Percentiles rank a stretch among this genome's conserved stretches.
These are phyloP conservation scores for Rubia balearica DNA, from an alignment of 305 asterid species.

Conservation along the genomic window DNA sequence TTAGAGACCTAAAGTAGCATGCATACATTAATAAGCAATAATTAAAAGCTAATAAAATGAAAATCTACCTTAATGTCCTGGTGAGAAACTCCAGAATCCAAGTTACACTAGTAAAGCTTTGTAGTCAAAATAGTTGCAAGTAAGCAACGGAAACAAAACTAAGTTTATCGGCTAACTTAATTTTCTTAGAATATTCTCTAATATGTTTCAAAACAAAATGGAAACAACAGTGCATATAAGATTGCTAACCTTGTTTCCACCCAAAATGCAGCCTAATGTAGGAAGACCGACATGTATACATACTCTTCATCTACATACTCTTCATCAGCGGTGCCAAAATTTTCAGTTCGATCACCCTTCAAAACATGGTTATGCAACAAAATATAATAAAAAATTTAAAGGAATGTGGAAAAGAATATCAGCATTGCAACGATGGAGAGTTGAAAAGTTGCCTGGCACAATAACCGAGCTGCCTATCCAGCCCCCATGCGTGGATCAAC, in stretches of 20 bases:
- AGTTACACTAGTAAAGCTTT: too few species aligned
- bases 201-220: too few species aligned
- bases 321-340: conserved; percentile 81
- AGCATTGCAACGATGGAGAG: conserved; percentile 3
- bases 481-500: conserved; percentile 94
- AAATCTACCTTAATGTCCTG: too few species aligned
- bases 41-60: too few species aligned
- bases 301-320: conserved; percentile 76
- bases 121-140: neutral
- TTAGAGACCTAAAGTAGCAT: too few species aligned
- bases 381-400: conserved; percentile 12
- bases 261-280: conserved; percentile 55
- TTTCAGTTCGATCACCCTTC: conserved; percentile 75
- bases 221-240: too few species aligned
- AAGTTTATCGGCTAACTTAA: too few species aligned
- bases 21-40: too few species aligned
- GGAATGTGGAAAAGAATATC: neutral
- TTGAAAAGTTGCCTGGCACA: conserved; percentile 72
- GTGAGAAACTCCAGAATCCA: too few species aligned
- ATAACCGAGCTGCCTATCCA: conserved; percentile 88
- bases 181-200: too few species aligned
- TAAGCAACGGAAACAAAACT: neutral
- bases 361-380: neutral
- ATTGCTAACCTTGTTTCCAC: conserved; percentile 27
- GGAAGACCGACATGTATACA: conserved; percentile 83